Evolutionary conservation across 139 green algal species (phyloP).

Genomic region (Micromonas commoda): DNA sequence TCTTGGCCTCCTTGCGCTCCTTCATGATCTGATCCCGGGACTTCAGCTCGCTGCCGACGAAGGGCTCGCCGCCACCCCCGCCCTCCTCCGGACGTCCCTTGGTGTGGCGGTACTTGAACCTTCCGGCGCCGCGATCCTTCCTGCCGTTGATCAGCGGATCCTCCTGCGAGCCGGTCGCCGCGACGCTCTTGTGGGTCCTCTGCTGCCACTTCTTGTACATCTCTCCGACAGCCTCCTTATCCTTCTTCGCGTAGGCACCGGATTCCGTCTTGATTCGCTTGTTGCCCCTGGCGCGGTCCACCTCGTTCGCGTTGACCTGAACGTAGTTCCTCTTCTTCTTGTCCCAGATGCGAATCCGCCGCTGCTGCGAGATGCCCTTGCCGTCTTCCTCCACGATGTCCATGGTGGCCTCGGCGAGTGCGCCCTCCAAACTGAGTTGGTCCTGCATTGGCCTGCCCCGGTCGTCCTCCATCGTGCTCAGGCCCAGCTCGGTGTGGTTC

Average conservation of each 20-base stretch:
- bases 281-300: background rate
- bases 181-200: conserved; percentile 16
- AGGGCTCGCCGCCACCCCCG: background rate
- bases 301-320: conserved; percentile 17
- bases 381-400: conserved; percentile 23
- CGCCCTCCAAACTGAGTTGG: background rate
- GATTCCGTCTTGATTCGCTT: conserved; percentile 18
- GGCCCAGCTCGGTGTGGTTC: conserved; percentile 18
- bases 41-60: conserved; percentile 3
- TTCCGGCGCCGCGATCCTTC: background rate
- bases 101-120: background rate
- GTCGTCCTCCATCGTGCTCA: background rate
- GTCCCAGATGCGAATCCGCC: conserved; percentile 14
- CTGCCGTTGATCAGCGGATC: background rate
- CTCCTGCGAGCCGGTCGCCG: background rate
- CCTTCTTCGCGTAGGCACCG: background rate
- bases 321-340: conserved; percentile 19
- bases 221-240: background rate
- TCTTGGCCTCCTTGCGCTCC: conserved; percentile 1
- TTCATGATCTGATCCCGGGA: conserved; percentile 13
- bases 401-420: conserved; percentile 5
- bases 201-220: conserved; percentile 24
- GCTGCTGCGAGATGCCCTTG: background rate
- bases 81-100: background rate
- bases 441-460: background rate